A percentile compares a stretch with the other conserved stretches of the same genome.
Evolutionary conservation across 768 basidiomycete genomes (phyloP).

Genomic region (Lentinula aciculospora): DNA sequence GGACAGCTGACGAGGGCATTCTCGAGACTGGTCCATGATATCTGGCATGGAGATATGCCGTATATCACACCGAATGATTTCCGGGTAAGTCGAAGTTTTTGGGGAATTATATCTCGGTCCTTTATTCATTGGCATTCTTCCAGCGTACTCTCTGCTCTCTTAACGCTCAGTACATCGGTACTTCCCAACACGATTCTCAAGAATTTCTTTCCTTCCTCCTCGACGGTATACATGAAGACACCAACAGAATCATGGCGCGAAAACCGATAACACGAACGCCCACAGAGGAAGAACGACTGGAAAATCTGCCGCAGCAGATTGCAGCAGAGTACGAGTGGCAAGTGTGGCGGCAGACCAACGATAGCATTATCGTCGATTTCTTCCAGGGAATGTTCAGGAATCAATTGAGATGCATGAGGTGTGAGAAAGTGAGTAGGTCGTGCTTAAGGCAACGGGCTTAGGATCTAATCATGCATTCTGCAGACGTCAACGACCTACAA

Average conservation of each 20-base stretch:
- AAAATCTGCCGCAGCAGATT: constrained; percentile 78
- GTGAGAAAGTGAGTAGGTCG: constrained; percentile 59
- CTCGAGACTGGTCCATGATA: constrained; percentile 73
- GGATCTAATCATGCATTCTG: neutral
- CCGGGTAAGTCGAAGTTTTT: constrained; percentile 43
- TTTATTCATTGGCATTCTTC: neutral
- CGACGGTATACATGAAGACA: constrained; percentile 87
- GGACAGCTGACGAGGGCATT: constrained; percentile 80
- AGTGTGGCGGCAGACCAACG: constrained; percentile 83
- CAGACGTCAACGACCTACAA: constrained; percentile 98
- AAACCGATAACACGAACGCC: constrained; percentile 60
- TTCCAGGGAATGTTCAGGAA: constrained; percentile 98
- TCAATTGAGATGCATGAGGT: constrained; percentile 84
- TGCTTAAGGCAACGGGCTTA: neutral
- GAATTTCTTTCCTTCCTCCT: constrained; percentile 94
- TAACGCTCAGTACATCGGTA: constrained; percentile 70
- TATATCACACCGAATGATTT: constrained; percentile 81
- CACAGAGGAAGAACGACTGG: constrained; percentile 83
- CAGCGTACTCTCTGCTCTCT: constrained; percentile 44
- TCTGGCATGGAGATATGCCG: constrained; percentile 85
- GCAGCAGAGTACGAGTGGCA: constrained; percentile 93
- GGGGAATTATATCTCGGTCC: neutral
- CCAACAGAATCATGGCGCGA: constrained; percentile 77
- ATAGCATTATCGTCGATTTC: constrained; percentile 91
- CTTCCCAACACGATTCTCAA: constrained; percentile 95